Evolutionary conservation across 192 early-diverging fungal genomes (phyloP).

Genomic region (Umbelopsis ramanniana): DNA sequence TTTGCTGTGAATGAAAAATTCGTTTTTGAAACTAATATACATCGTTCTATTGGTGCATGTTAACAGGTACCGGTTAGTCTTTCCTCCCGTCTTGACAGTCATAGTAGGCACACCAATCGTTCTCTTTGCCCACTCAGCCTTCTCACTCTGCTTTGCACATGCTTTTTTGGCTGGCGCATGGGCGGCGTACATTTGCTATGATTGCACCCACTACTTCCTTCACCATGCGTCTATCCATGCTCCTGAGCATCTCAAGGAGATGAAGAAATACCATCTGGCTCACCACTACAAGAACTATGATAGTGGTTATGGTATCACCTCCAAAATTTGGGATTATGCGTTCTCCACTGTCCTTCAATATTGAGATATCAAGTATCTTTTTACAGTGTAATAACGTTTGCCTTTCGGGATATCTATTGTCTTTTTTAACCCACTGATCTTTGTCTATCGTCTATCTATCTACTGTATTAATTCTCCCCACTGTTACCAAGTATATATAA

Average conservation of each 20-base stretch:
- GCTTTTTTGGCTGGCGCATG: slow-evolving; percentile 75
- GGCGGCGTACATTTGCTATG: slow-evolving; percentile 87
- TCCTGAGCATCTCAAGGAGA: slow-evolving; percentile 69
- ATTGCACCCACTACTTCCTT: slow-evolving; percentile 92
- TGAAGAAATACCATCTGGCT: slow-evolving; percentile 93
- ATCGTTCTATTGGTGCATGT: neutral
- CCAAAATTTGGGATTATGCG: slow-evolving; percentile 88
- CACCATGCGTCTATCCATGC: slow-evolving; percentile 84
- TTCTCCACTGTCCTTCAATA: slow-evolving; percentile 65
- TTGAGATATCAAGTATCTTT: neutral
- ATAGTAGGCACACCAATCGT: slow-evolving; percentile 67
- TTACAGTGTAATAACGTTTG: no score
- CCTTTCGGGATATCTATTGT: no score
- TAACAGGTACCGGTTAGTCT: slow-evolving; percentile 85
- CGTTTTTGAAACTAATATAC: neutral
- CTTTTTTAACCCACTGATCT: no score
- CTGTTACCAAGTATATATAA: no score
- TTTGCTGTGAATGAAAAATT: neutral
- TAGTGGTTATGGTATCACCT: slow-evolving; percentile 88
- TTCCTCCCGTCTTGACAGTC: slow-evolving; percentile 87
- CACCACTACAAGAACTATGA: slow-evolving; percentile 94
- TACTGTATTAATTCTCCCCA: no score
- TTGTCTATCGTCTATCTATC: no score
- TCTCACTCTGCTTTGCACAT: slow-evolving; percentile 61
- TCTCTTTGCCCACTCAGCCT: slow-evolving; percentile 51